Percentiles rank a stretch among this genome's conserved stretches.
phyloP scores from a whole-genome alignment of 352 stramenopile genomes.

The Plasmopara muralis region DNA sequence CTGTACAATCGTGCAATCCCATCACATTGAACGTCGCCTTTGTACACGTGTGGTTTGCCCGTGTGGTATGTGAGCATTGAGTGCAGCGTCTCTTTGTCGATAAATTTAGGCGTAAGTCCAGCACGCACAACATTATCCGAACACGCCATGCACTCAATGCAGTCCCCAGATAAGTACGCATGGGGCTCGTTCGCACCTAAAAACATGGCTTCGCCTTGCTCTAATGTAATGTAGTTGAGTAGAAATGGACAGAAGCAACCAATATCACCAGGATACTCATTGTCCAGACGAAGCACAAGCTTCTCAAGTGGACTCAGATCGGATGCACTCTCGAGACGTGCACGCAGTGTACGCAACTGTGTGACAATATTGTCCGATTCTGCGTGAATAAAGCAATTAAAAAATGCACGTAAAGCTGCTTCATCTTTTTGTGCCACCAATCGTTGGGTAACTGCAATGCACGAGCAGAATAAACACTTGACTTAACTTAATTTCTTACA shows the following conservation, averaged over 20 bases:
- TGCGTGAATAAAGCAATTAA: slow-evolving; percentile 75
- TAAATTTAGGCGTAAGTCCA: slow-evolving; percentile 98
- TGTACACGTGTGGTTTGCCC: slow-evolving; percentile 24
- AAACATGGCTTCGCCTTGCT: slow-evolving; percentile 95
- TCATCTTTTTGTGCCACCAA: slow-evolving; percentile 35
- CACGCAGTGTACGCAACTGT: slow-evolving; percentile 77
- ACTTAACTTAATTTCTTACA: neutral
- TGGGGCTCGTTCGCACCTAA: slow-evolving; percentile 99
- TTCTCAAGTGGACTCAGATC: slow-evolving; percentile 46
- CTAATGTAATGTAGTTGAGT: slow-evolving; percentile 96
- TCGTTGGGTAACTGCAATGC: slow-evolving; percentile 24
- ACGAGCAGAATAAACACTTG: neutral
- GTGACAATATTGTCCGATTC: slow-evolving; percentile 49
- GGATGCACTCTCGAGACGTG: slow-evolving; percentile 44
- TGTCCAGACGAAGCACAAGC: slow-evolving; percentile 87
- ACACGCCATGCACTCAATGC: slow-evolving; percentile 98
- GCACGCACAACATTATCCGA: slow-evolving; percentile 99
- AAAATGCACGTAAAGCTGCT: slow-evolving; percentile 55
- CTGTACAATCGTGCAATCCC: slow-evolving; percentile 77
- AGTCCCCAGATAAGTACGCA: slow-evolving; percentile 95
- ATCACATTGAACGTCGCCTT: slow-evolving; percentile 26
- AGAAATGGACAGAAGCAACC: slow-evolving; percentile 97
- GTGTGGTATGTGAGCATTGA: slow-evolving; percentile 96
- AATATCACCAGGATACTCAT: slow-evolving; percentile 95
- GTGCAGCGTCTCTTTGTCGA: slow-evolving; percentile 96